Evolutionary conservation across 805 yeast genomes (phyloP).

Genomic region (Brettanomyces bruxellensis): DNA sequence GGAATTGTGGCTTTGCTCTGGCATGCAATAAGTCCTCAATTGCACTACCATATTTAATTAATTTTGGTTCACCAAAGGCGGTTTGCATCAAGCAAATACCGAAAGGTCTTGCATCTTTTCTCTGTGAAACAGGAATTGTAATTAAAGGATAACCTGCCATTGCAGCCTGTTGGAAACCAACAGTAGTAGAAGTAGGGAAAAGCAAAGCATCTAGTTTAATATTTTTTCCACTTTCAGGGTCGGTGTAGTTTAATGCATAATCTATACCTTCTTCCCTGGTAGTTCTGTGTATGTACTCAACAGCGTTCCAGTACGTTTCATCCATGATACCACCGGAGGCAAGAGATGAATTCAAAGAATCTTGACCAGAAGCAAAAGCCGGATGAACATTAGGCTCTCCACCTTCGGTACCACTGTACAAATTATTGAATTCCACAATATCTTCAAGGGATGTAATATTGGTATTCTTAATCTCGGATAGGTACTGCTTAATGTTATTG

Average conservation of each 20-base stretch:
- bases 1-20: no score
- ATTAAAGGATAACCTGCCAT: no score
- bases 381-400: conserved; percentile 15
- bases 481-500: conserved; percentile 17
- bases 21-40: no score
- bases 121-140: no score
- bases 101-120: no score
- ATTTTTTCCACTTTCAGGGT: conserved; percentile 16
- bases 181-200: no score
- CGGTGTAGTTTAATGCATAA: conserved; percentile 22
- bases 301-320: conserved; percentile 23
- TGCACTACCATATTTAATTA: no score
- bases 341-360: conserved; percentile 19
- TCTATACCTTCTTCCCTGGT: conserved; percentile 25
- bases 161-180: no score
- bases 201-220: conserved; percentile 12
- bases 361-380: conserved; percentile 23
- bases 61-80: no score
- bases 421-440: conserved; percentile 18
- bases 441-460: conserved; percentile 18
- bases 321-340: conserved; percentile 20
- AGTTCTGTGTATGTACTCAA: conserved; percentile 20
- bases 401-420: conserved; percentile 20
- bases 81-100: no score
- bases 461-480: conserved; percentile 18